Base-by-base conservation (phyloP, 805 yeast genomes). In the Barnettozyma pratensis region DNA sequence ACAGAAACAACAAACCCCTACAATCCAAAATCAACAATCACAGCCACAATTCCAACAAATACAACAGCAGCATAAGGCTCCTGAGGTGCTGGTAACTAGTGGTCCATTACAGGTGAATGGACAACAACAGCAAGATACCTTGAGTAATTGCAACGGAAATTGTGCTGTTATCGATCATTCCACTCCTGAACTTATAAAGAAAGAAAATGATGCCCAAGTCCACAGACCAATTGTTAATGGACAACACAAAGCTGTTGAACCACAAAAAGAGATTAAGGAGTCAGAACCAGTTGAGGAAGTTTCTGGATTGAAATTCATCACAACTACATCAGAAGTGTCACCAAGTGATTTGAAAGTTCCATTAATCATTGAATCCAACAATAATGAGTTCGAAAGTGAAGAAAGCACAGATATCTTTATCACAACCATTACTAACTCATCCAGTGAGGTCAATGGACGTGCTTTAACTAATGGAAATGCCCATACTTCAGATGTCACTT, bases 291-390 rank as follows among this genome's bases (percentile, higher is more conserved):
- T 19, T 19, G 19, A n/a, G 9, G 26, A 39, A 32, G 39, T 37
- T 25, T 29, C 41, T 34, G 27, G 47, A 7, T 40, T 47, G 35
- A 47, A 12, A 12, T 43, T 47, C 30, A 47, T 47, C 11, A 39
- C 50, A n/a, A 45, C 47, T 5, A 39, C 45, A 26, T 27, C 34
- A 6, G 44, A 45, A 6, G 14, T 42, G 4, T 34, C 39, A 6
- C 28, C 26, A 8, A 7, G 29, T 5, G 48, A 45, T 26, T 42
- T 48, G 29, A 41, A 34, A 25, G 41, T 36, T 29, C 51, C 51
- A 6, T 19, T 48, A n/a, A 44, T 46, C 14, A 46, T 49, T 32
- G 47, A 42, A 12, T 36, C 46, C 11, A 26, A 28, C 31, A 30
- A 26, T 7, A 48, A 44, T 26, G 35, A 37, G 4, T 27, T 39